Evolutionary conservation across 2,329 filamentous ascomycete genomes (phyloP), one percentile per base, ranked within the genome.

Genomic region (Ophiocordyceps australis): DNA sequence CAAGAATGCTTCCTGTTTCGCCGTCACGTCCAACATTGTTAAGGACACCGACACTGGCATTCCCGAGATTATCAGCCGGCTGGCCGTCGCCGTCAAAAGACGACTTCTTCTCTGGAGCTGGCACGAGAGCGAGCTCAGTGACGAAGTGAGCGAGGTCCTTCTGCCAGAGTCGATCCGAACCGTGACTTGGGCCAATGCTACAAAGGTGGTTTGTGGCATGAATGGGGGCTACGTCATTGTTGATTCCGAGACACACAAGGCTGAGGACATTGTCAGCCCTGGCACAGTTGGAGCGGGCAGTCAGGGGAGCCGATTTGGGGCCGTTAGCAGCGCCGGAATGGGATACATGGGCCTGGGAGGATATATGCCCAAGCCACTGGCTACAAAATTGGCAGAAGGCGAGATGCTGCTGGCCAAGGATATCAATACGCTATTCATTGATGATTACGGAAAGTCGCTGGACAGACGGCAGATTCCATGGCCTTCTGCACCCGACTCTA

Each of bases 341-440:
- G 83, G 85, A 23, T 95, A 95, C 44, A 92, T 95, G 67, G 86
- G 86, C 2, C 74, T 95, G 45, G 83, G 81, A 25, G 79, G 81
- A 22, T 89, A 83, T 57, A 81, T 86, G 29, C 86, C 89, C 2
- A 91, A 81, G 42, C 91, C 89, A 6, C 62, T 98, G 39, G 81
- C 81, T 5, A 75, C 85, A 5, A 76, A 76, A 37, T 61, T 98
- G 9, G 68, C 71, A 3, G 79, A 91, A 35, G 79, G 80, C 5
- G 70, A 94, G 50, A 69, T 95, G 45, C 55, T 98, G 30, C 62
- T 98, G n/a, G 82, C 86, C n/a, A 93, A 92, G 48, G 89, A 98
- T 39, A 82, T 94, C 40, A 92, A 94, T 46, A 92, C 85, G 2
- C 57, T 94, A 27, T 98, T 98, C 46, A 78, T 93, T 36, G 76